Evolutionary conservation across 192 early-diverging fungal genomes (phyloP), one percentile per base, ranked within the genome.

Genomic region (Dimargaris cristalligena): DNA sequence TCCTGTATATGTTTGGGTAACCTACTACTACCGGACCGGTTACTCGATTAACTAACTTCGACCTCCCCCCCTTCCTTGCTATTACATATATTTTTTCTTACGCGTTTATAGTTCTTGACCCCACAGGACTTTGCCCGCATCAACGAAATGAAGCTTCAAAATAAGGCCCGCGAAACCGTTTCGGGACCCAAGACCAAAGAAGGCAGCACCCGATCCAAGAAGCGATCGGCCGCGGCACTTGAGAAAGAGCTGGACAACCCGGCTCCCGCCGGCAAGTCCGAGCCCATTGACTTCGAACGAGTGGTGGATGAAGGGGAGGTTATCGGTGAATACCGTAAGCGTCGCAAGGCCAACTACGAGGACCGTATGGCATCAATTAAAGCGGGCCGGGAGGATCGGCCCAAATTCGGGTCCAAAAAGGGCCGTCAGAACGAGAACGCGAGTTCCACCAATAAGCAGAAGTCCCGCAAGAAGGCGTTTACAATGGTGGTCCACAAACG

Each of bases 401-500:
- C 90, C 34, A 91, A 94, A 76, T 97, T 82, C 69, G 84, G 86
- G 31, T 89, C 91, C 32, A 78, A 71, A 57, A 92, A 90, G 78
- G 86, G 87, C 58, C 87, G 86, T 41, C 79, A 86, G 23, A 67
- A 75, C 34, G 77, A 79, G 44, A 76, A 78, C 52, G 72, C 75
- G 52, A 84, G 80, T 31, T 79, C 84, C 29, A 91, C 94, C 58
- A 97, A 97, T 74, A 77, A 79, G 69, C 90, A 93, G 60, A 99
- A 97, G 78, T 62, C 84, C 62, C 89, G 87, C 68, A 89, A 81
- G 61, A 99, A 99, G 81, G 79, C 83, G 67, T 91, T 84, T 66
- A 81, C 82, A 73, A 99, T 99, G 96, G 78, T 97, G 61, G 76
- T 89, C 25, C 94, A 99, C 74, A 97, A 97, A 78, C 76, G 80